Conservation (phyloP, 2,329 filamentous ascomycete species). For the Nothophoma quercina region DNA sequence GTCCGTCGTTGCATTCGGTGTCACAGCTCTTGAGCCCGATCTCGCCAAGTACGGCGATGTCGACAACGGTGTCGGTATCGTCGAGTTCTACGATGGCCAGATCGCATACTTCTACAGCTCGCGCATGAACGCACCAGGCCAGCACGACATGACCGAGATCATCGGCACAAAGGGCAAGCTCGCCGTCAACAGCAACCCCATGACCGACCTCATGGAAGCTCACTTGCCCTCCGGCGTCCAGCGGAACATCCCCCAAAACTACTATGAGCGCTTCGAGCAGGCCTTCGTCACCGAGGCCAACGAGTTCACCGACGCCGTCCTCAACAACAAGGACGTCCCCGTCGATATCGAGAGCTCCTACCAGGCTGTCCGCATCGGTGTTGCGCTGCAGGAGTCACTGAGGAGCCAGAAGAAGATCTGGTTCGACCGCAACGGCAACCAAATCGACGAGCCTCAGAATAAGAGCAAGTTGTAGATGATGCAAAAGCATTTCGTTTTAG, state of each 20-base stretch:
- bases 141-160: conserved; percentile 72
- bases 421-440: conserved; percentile 64
- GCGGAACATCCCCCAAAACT: conserved; percentile 67
- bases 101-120: conserved; percentile 71
- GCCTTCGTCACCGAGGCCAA: conserved; percentile 71
- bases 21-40: conserved; percentile 66
- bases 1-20: conserved; percentile 63
- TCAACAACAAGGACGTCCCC: conserved; percentile 64
- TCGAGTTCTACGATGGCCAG: conserved; percentile 70
- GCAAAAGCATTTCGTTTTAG: neutral
- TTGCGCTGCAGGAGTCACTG: conserved; percentile 56
- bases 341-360: conserved; percentile 66
- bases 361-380: conserved; percentile 67
- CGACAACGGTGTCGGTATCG: conserved; percentile 69
- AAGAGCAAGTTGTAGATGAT: conserved; percentile 47
- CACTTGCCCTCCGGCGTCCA: conserved; percentile 63
- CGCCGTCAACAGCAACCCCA: conserved; percentile 66
- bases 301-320: conserved; percentile 66
- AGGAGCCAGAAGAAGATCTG: conserved; percentile 55
- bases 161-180: conserved; percentile 72
- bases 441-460: conserved; percentile 46
- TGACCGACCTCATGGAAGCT: conserved; percentile 62
- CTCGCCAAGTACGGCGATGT: conserved; percentile 65
- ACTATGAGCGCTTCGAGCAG: conserved; percentile 68
- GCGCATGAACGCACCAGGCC: conserved; percentile 73